These are phyloP conservation scores for Leishmania gerbilli DNA, from an alignment of 208 protist species.

Conservation along the genomic window DNA sequence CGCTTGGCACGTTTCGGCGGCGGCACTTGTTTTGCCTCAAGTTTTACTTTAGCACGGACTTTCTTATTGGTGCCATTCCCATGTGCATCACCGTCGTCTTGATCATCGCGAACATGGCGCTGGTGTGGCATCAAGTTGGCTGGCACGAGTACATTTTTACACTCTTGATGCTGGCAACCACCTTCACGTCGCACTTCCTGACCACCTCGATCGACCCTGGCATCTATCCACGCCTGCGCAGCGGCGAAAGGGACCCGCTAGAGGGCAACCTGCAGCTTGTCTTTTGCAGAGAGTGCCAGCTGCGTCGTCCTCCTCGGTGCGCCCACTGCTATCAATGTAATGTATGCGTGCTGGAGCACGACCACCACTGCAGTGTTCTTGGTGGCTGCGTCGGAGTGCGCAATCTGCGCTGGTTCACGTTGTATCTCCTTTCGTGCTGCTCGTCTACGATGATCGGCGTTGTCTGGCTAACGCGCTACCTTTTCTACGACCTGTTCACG, in stretches of 20 bases:
- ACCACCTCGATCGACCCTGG: slow-evolving; percentile 72
- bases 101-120: slow-evolving; percentile 51
- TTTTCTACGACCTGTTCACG: slow-evolving; percentile 27
- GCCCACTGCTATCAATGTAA: slow-evolving; percentile 89
- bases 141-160: slow-evolving; percentile 46
- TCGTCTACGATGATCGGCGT: slow-evolving; percentile 35
- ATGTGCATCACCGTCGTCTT: slow-evolving; percentile 52
- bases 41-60: slow-evolving; percentile 47
- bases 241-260: slow-evolving; percentile 62
- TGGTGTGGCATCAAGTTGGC: slow-evolving; percentile 48
- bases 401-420: slow-evolving; percentile 83
- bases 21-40: slow-evolving; percentile 24
- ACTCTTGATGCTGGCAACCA: slow-evolving; percentile 36
- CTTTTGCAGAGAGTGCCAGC: slow-evolving; percentile 64
- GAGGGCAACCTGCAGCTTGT: slow-evolving; percentile 43
- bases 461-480: slow-evolving; percentile 48
- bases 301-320: slow-evolving; percentile 75
- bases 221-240: slow-evolving; percentile 72
- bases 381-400: slow-evolving; percentile 84
- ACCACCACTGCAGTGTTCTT: slow-evolving; percentile 91
- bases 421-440: slow-evolving; percentile 46
- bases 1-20: slow-evolving; percentile 43
- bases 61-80: slow-evolving; percentile 34
- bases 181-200: slow-evolving; percentile 51
- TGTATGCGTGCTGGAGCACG: slow-evolving; percentile 85